Evolutionary conservation across 2,329 filamentous ascomycete species (phyloP), one percentile per base, ranked within the genome.

Genomic region (Stagonosporopsis vannaccii): DNA sequence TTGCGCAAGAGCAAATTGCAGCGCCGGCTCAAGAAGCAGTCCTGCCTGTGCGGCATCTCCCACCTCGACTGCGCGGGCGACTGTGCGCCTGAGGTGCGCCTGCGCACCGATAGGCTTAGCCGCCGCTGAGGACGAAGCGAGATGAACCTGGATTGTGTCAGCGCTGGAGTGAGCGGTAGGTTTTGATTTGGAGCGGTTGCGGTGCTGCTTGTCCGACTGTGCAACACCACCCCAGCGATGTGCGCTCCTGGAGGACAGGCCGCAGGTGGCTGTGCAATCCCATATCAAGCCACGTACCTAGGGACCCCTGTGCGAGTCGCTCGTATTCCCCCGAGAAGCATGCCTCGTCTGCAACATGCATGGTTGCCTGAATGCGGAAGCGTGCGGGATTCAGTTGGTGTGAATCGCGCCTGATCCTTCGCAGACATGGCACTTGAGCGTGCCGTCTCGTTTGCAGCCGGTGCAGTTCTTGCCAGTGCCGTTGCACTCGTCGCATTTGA

Each of bases 381-480:
- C 17, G 15, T 42, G 46, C 37, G 56, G 56, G 59, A 8, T 28
- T 68, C 58, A 72, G 54, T 73, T 67, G 36, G 68, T 66, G 45
- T 73, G 64, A 44, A 74, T 74, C 35, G 64, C 67, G 50, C 72
- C 72, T 44, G 69, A 58, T 61, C 72, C 72, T 49, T 74, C 72
- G 54, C 72, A 74, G 20, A 71, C 61, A 52, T 67, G 61, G 56
- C 72, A 74, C 37, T 66, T 72, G 35, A 63, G 52, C 22, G 51
- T 63, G 45, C 69, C 72, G 4, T 62, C 55, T 35, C 66, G 55
- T 52, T 73, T 73, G 67, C 72, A 74, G 20, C 62, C 53, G 20
- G 42, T 43, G 51, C 70, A 72, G 52, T 67, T 56, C 13, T 39
- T 54, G 42, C 63, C 67, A 13, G 44, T 62, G 49, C 72, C 72